phyloP scores from a whole-genome alignment of 805 yeast genomes.

The Yamadazyma scolyti region DNA sequence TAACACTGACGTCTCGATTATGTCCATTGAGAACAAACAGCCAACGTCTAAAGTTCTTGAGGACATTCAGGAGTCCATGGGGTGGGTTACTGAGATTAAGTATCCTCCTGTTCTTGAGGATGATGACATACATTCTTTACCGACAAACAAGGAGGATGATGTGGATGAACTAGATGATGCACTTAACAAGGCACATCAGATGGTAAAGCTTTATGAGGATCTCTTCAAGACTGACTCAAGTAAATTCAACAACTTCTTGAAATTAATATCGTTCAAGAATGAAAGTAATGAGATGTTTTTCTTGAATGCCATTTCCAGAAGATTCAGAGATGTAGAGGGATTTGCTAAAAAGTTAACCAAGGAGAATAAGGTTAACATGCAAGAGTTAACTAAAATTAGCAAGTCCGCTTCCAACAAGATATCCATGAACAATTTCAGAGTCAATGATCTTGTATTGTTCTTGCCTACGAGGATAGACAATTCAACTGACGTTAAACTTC shows the following conservation, averaged over 20 bases:
- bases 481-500: conserved; percentile 9
- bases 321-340: conserved; percentile 87
- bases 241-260: conserved; percentile 16
- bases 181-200: conserved; percentile 11
- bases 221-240: conserved; percentile 13
- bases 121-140: conserved; percentile 8
- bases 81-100: conserved; percentile 44
- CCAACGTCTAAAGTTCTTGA: conserved; percentile 40
- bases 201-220: conserved; percentile 13
- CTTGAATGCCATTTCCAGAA: conserved; percentile 49
- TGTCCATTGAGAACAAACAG: conserved; percentile 20
- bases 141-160: conserved; percentile 8
- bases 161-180: conserved; percentile 7
- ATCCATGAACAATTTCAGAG: conserved; percentile 61
- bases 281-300: conserved; percentile 25
- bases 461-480: conserved; percentile 66
- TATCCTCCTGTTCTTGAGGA: too few species aligned
- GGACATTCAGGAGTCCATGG: conserved; percentile 34
- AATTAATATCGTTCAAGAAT: conserved; percentile 22
- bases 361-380: conserved; percentile 54
- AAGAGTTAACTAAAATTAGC: conserved; percentile 39
- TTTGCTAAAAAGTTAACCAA: conserved; percentile 82
- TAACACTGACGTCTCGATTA: conserved; percentile 21
- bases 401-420: conserved; percentile 48
- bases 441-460: conserved; percentile 78